A percentile compares a stretch with the other conserved stretches of the same genome.
phyloP scores from a whole-genome alignment of 129 eudicot genomes.

The Tagetes erecta region DNA sequence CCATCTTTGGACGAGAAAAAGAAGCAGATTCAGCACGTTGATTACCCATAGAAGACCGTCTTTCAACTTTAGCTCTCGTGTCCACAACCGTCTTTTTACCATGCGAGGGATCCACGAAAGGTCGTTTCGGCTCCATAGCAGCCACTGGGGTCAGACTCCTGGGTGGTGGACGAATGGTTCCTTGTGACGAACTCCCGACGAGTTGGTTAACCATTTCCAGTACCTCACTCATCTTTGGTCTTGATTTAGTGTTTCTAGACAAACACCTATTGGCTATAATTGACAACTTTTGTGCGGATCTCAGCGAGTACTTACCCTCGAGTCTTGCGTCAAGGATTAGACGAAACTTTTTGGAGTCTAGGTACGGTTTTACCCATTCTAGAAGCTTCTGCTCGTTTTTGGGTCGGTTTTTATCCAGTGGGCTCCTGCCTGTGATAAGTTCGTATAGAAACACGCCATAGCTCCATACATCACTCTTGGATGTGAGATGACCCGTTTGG shows the following conservation, averaged over 20 bases:
- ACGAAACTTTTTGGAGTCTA: slow-evolving; percentile 65
- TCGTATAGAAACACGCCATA: slow-evolving; percentile 85
- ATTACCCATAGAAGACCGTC: slow-evolving; percentile 27
- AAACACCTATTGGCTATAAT: slow-evolving; percentile 70
- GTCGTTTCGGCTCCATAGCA: slow-evolving; percentile 28
- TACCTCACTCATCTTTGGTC: slow-evolving; percentile 88
- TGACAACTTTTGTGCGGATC: slow-evolving; percentile 69
- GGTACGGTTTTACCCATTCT: slow-evolving; percentile 80
- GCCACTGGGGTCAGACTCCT: slow-evolving; percentile 26
- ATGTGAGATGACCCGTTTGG: slow-evolving; percentile 67
- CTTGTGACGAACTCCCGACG: slow-evolving; percentile 38
- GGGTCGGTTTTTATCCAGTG: slow-evolving; percentile 67
- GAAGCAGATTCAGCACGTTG: slow-evolving; percentile 39
- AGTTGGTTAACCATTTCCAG: slow-evolving; percentile 68
- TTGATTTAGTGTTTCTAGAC: slow-evolving; percentile 55
- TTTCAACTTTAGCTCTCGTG: slow-evolving; percentile 35
- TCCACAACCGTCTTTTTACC: slow-evolving; percentile 28
- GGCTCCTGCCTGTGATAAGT: slow-evolving; percentile 75
- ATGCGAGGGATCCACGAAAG: slow-evolving; percentile 24
- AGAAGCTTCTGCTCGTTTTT: slow-evolving; percentile 76
- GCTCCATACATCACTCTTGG: slow-evolving; percentile 71
- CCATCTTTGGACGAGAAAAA: slow-evolving; percentile 42
- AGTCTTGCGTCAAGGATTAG: slow-evolving; percentile 74
- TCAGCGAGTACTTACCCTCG: slow-evolving; percentile 51
- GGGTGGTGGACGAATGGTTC: slow-evolving; percentile 31